Percentiles rank a stretch among this genome's conserved stretches.
Evolutionary conservation across 805 yeast genomes (phyloP).

Genomic region (Candida michaelii): DNA sequence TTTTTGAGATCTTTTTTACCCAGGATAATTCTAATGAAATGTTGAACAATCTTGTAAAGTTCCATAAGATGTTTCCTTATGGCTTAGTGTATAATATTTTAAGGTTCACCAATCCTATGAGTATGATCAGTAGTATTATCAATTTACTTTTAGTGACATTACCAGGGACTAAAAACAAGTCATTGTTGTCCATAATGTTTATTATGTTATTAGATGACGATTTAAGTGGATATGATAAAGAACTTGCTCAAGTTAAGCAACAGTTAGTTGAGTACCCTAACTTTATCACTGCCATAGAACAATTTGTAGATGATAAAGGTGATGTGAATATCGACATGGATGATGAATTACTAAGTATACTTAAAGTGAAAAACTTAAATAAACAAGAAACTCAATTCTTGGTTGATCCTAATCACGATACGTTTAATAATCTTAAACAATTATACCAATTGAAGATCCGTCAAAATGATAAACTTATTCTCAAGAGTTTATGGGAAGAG

Average conservation of each 20-base stretch:
- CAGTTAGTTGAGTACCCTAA: constrained; percentile 22
- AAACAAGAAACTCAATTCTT: not conserved
- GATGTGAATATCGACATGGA: constrained; percentile 6
- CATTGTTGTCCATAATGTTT: constrained; percentile 69
- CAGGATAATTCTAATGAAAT: constrained; percentile 79
- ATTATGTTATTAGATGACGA: constrained; percentile 43
- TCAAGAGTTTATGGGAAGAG: constrained; percentile 82
- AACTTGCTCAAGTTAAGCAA: constrained; percentile 38
- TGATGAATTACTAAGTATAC: constrained; percentile 8
- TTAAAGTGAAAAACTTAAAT: not conserved
- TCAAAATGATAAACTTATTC: constrained; percentile 69
- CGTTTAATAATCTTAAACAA: constrained; percentile 49
- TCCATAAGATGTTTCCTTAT: constrained; percentile 83
- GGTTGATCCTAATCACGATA: not conserved
- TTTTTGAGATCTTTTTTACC: constrained; percentile 78
- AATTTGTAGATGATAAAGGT: constrained; percentile 19
- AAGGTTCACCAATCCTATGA: constrained; percentile 83
- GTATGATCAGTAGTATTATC: constrained; percentile 73
- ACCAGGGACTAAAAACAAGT: constrained; percentile 30
- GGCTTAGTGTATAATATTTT: constrained; percentile 71
- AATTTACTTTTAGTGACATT: constrained; percentile 68
- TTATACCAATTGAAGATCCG: constrained; percentile 64
- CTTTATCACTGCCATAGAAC: constrained; percentile 26
- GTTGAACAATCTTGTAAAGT: constrained; percentile 63
- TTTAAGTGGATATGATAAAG: constrained; percentile 16